Evolutionary conservation across 495 filamentous ascomycete genomes (phyloP), one percentile per base, ranked within the genome.

Genomic region (Talaromyces adpressus): DNA sequence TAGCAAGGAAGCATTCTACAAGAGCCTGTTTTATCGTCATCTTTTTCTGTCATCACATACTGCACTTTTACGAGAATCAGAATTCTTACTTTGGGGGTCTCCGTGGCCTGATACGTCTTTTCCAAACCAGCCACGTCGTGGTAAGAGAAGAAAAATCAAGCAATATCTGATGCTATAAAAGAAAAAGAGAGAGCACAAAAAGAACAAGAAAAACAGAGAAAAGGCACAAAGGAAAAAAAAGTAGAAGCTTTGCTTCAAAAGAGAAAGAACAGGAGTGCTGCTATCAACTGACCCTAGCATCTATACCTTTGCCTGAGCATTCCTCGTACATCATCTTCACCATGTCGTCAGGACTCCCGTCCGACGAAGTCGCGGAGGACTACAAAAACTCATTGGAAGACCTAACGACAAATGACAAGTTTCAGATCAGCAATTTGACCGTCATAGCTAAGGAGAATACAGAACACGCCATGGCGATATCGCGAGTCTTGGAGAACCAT

Each of bases 401-500:
- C 77, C 81, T 98, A 69, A 89, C 87, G 62, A 83, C 87, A 67
- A 96, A 96, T 78, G 91, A 90, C 70, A 86, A 91, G 71, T 89
- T 87, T 70, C 93, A 97, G 77, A 98, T 98, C 74, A 90, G 88
- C 78, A 97, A 93, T 75, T 77, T 98, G 72, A 98, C 94, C 36
- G 85, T 94, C 70, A 98, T 98, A 68, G 94, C 94, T 62, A 91
- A 92, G 71, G 94, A 98, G 73, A 97, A 95, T 68, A 96, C 92
- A 63, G 89, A 93, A 73, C 90, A 97, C 78, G 94, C 93, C 32
- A 84, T 89, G 73, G 91, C 89, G 58, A 98, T 98, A 67, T 91
- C 93, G 6, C 87, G 90, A 64, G 90, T 89, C 6, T 73, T 98
- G 73, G 89, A 94, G 75, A 88, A 92, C 62, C 94, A 98, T 71